phyloP scores from a whole-genome alignment of 179 eudicot species.

The Drosera spatulata region DNA sequence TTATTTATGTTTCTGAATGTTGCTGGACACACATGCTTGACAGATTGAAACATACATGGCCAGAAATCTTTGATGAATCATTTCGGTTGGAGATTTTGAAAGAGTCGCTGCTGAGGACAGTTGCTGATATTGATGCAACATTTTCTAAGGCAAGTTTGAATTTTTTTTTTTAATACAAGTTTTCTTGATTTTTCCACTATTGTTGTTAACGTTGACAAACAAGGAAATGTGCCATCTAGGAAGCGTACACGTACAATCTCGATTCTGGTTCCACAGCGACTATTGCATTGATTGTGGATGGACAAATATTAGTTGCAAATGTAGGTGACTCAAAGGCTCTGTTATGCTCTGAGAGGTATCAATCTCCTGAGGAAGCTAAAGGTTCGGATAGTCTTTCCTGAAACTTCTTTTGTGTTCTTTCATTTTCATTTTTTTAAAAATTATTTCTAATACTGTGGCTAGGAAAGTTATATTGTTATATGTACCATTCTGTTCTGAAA shows the following conservation, averaged over 20 bases:
- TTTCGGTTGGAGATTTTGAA: slow-evolving; percentile 79
- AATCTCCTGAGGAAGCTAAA: slow-evolving; percentile 67
- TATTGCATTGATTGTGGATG: slow-evolving; percentile 59
- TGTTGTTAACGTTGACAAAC: slow-evolving; percentile 12
- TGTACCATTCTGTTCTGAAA: too few species aligned
- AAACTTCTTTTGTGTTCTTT: background rate
- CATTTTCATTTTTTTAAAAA: background rate
- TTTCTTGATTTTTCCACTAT: background rate
- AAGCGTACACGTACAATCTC: slow-evolving; percentile 63
- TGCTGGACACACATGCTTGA: slow-evolving; percentile 7
- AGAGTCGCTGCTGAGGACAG: slow-evolving; percentile 77
- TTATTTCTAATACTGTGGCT: background rate
- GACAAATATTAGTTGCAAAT: slow-evolving; percentile 83
- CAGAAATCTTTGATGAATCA: slow-evolving; percentile 40
- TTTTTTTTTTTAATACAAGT: too few species aligned
- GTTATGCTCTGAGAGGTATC: slow-evolving; percentile 75
- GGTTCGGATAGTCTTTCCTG: slow-evolving; percentile 34
- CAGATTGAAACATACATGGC: slow-evolving; percentile 42
- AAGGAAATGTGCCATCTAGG: slow-evolving; percentile 45
- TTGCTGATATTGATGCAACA: slow-evolving; percentile 65
- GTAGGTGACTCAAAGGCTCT: slow-evolving; percentile 94
- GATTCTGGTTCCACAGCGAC: slow-evolving; percentile 94
- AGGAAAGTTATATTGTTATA: background rate
- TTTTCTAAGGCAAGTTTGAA: slow-evolving; percentile 54
- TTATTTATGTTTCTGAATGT: slow-evolving; percentile 6